Conservation (phyloP, 352 stramenopile genomes). For the Phytopythium chamaehyphon region DNA sequence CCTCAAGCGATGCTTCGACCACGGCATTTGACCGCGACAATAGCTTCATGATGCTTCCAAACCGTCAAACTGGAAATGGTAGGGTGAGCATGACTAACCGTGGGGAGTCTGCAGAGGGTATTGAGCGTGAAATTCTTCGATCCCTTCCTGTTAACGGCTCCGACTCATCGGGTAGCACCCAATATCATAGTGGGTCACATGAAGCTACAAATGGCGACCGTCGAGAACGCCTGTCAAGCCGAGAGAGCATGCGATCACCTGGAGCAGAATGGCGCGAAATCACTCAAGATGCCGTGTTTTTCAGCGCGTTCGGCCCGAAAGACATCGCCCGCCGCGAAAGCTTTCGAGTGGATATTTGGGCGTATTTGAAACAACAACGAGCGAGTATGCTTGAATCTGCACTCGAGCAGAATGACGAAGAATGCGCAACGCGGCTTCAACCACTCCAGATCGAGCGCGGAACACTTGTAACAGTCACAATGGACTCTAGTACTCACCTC, state of each 20-base stretch:
- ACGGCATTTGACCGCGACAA: not conserved
- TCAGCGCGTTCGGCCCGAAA: conserved; percentile 52
- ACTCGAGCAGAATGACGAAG: conserved; percentile 42
- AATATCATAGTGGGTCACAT: not conserved
- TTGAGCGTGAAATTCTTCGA: conserved; percentile 39
- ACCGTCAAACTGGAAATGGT: conserved; percentile 2
- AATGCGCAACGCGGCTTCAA: conserved; percentile 43
- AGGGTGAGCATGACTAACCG: not conserved
- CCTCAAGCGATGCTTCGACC: not conserved
- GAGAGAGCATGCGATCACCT: conserved; percentile 3
- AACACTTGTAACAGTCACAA: conserved; percentile 55
- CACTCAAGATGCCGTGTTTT: conserved; percentile 36
- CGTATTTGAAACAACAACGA: conserved; percentile 59
- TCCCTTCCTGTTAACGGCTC: conserved; percentile 25
- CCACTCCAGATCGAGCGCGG: conserved; percentile 48
- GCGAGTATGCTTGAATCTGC: conserved; percentile 58
- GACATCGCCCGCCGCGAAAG: conserved; percentile 34
- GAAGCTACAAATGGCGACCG: not conserved
- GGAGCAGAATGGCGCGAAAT: not conserved
- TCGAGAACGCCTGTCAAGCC: not conserved
- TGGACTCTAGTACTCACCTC: conserved; percentile 39
- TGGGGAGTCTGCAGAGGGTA: conserved; percentile 10
- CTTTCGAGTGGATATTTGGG: conserved; percentile 71
- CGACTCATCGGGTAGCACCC: not conserved
- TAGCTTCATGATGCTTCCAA: conserved; percentile 6